phyloP scores from a whole-genome alignment of 202 grass and related monocot genomes.

The Panicum virgatum region DNA sequence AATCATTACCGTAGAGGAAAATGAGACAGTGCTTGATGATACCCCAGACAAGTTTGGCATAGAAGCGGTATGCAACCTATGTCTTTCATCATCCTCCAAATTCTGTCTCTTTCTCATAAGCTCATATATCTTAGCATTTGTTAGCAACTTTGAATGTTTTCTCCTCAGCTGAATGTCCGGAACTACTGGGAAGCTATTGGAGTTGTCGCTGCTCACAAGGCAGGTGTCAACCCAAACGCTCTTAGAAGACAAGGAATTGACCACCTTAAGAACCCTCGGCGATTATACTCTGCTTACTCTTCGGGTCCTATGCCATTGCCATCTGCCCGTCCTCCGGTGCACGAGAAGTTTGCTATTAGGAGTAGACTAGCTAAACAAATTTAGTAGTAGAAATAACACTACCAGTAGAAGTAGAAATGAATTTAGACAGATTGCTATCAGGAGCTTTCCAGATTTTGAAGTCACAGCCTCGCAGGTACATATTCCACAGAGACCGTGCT shows the following conservation, averaged over 20 bases:
- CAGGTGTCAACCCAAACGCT: constrained; percentile 72
- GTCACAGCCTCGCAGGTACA: not conserved
- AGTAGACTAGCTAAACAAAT: constrained; percentile 34
- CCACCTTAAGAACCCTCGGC: constrained; percentile 47
- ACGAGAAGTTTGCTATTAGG: too few species aligned
- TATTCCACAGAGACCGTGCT: constrained; percentile 20
- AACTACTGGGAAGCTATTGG: constrained; percentile 99
- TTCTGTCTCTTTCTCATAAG: constrained; percentile 22
- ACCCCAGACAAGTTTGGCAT: constrained; percentile 76
- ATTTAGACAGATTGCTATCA: not conserved
- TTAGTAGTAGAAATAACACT: constrained; percentile 5
- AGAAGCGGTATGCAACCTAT: constrained; percentile 47
- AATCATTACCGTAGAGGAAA: constrained; percentile 87
- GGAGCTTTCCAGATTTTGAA: constrained; percentile 30
- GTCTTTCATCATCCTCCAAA: constrained; percentile 14
- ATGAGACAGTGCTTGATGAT: constrained; percentile 92
- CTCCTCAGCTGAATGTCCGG: constrained; percentile 65
- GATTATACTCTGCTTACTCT: constrained; percentile 26
- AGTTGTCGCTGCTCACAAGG: constrained; percentile 85
- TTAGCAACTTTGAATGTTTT: constrained; percentile 14
- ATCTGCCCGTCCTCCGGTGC: constrained; percentile 18
- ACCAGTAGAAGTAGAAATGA: constrained; percentile 11
- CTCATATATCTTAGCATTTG: not conserved
- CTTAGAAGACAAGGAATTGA: constrained; percentile 62
- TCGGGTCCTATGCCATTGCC: constrained; percentile 25